phyloP scores from a whole-genome alignment of 2,329 filamentous ascomycete species.

The Penicillium digitatum region DNA sequence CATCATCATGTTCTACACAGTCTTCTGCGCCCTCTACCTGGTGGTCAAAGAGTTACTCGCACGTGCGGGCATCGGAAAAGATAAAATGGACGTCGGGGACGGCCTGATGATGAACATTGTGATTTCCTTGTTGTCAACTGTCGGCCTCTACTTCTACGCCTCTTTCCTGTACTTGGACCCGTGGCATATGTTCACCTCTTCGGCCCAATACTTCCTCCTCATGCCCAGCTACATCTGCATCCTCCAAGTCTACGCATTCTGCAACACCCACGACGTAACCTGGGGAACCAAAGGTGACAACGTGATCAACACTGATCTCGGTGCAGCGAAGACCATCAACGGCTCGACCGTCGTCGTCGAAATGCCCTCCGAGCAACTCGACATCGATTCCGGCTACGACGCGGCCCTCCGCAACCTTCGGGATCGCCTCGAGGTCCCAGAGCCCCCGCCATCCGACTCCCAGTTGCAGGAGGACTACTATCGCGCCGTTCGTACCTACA shows the following conservation, averaged over 20 bases:
- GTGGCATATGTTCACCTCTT: constrained; percentile 97
- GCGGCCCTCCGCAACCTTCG: constrained; percentile 94
- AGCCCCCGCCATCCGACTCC: constrained; percentile 59
- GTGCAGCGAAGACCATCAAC: constrained; percentile 73
- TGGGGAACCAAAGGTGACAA: constrained; percentile 99
- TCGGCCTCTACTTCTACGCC: constrained; percentile 95
- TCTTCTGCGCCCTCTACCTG: constrained; percentile 84
- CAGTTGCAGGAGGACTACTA: constrained; percentile 99
- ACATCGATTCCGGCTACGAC: constrained; percentile 97
- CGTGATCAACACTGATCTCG: constrained; percentile 85
- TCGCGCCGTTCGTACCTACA: constrained; percentile 93
- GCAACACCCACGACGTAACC: constrained; percentile 97
- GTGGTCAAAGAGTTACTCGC: constrained; percentile 72
- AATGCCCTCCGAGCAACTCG: constrained; percentile 95
- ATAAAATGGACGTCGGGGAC: constrained; percentile 62
- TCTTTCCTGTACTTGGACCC: constrained; percentile 95
- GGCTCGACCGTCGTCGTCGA: constrained; percentile 83
- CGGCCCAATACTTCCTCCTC: constrained; percentile 86
- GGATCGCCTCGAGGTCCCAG: constrained; percentile 79
- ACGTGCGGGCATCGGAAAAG: constrained; percentile 41
- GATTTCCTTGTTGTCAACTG: constrained; percentile 79
- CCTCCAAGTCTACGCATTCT: constrained; percentile 96
- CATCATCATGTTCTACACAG: constrained; percentile 93
- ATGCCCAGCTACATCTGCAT: constrained; percentile 94
- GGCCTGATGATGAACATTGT: constrained; percentile 95